phyloP scores from a whole-genome alignment of 257 asterid species.

The Nicotiana noctiflora region DNA sequence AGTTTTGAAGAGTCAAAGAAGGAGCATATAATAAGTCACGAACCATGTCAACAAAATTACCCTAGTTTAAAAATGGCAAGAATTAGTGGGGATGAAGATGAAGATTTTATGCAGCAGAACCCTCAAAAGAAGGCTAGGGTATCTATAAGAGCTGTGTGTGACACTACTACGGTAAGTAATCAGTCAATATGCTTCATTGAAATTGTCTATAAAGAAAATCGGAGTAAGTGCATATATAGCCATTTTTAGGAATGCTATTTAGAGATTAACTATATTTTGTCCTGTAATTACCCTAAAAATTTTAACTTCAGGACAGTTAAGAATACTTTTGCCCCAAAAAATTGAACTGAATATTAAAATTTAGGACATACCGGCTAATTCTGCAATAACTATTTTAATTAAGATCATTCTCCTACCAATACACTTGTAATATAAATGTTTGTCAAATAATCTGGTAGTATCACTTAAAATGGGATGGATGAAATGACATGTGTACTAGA shows the following conservation, averaged over 20 bases:
- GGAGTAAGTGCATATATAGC: no score
- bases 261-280: no score
- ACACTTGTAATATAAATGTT: background rate
- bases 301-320: no score
- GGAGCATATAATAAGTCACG: background rate
- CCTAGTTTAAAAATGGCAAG: background rate
- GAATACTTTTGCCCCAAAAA: no score
- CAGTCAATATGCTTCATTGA: background rate
- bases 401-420: background rate
- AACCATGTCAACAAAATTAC: background rate
- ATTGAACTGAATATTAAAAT: no score
- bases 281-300: no score
- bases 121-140: slow-evolving; percentile 50
- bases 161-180: slow-evolving; percentile 38
- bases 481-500: no score
- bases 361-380: background rate
- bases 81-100: slow-evolving; percentile 20
- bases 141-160: slow-evolving; percentile 44
- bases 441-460: no score
- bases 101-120: slow-evolving; percentile 16
- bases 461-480: no score
- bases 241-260: no score
- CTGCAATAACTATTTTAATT: background rate
- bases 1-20: background rate
- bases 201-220: no score